These are phyloP conservation scores for Strobilomyces echinocephalus DNA, from an alignment of 768 basidiomycete species.

Conservation along the genomic window DNA sequence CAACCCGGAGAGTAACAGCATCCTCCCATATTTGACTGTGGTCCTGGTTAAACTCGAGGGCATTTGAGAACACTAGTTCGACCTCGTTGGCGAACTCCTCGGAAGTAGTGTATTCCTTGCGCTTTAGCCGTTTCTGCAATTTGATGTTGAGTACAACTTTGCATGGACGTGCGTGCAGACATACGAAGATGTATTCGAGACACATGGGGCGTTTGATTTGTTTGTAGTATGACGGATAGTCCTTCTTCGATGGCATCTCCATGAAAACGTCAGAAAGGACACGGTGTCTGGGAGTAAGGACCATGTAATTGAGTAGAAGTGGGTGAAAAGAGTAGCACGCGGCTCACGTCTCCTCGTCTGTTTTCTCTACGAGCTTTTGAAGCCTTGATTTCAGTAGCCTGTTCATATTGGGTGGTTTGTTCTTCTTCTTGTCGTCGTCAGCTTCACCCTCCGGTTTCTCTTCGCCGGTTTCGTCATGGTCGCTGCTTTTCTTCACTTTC, in stretches of 20 bases:
- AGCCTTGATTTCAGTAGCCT: slow-evolving; percentile 64
- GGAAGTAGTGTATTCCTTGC: slow-evolving; percentile 66
- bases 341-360: slow-evolving; percentile 59
- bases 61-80: slow-evolving; percentile 87
- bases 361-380: slow-evolving; percentile 68
- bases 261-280: slow-evolving; percentile 71
- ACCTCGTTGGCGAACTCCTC: slow-evolving; percentile 81
- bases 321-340: neutral
- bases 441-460: slow-evolving; percentile 40
- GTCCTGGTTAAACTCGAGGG: slow-evolving; percentile 83
- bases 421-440: slow-evolving; percentile 42
- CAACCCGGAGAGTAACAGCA: slow-evolving; percentile 60
- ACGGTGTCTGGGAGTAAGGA: slow-evolving; percentile 47
- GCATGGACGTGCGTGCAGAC: slow-evolving; percentile 26
- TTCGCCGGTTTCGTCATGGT: slow-evolving; percentile 38
- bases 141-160: neutral
- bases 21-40: slow-evolving; percentile 81
- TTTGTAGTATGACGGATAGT: slow-evolving; percentile 77
- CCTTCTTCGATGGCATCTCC: slow-evolving; percentile 75
- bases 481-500: slow-evolving; percentile 35
- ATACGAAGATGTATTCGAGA: slow-evolving; percentile 69
- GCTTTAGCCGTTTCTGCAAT: slow-evolving; percentile 70
- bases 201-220: slow-evolving; percentile 76
- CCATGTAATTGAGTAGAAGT: neutral
- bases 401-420: slow-evolving; percentile 59